phyloP scores from a whole-genome alignment of 1,139 yeast species.

The Entelexis paramagnoliae region DNA sequence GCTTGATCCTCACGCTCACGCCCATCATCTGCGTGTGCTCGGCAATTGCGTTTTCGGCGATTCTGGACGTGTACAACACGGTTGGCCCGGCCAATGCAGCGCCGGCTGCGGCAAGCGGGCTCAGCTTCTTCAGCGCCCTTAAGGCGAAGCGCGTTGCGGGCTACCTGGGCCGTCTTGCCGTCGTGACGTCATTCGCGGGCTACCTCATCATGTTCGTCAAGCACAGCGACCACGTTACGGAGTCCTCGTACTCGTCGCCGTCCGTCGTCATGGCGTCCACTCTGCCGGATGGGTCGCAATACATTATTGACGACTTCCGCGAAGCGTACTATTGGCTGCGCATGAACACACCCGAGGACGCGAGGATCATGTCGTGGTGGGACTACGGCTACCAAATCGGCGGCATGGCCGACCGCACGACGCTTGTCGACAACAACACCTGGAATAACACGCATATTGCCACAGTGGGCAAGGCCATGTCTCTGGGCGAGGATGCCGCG shows the following conservation, averaged over 20 bases:
- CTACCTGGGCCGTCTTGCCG: constrained; percentile 48
- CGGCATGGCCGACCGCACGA: constrained; percentile 99
- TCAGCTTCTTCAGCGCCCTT: constrained; percentile 19
- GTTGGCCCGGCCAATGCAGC: constrained; percentile 42
- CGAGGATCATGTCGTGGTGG: constrained; percentile 99
- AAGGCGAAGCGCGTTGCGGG: constrained; percentile 27
- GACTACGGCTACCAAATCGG: constrained; percentile 99
- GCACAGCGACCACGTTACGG: constrained; percentile 97
- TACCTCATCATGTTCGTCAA: constrained; percentile 75
- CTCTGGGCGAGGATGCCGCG: constrained; percentile 76
- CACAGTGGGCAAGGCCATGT: constrained; percentile 98
- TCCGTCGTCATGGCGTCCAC: constrained; percentile 87
- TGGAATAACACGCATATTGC: constrained; percentile 99
- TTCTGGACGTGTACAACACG: constrained; percentile 61
- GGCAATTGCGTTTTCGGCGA: constrained; percentile 74
- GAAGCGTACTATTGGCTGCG: constrained; percentile 99
- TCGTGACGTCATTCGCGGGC: constrained; percentile 57
- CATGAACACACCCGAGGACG: constrained; percentile 94
- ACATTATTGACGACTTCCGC: constrained; percentile 89
- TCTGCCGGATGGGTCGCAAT: constrained; percentile 74
- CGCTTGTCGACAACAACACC: constrained; percentile 95
- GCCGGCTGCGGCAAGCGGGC: constrained; percentile 14
- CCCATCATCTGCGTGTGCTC: constrained; percentile 90
- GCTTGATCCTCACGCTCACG: constrained; percentile 92
- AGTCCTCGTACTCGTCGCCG: constrained; percentile 92